Base-by-base conservation (phyloP, 1,139 yeast genomes). In the Geotrichum candidum region DNA sequence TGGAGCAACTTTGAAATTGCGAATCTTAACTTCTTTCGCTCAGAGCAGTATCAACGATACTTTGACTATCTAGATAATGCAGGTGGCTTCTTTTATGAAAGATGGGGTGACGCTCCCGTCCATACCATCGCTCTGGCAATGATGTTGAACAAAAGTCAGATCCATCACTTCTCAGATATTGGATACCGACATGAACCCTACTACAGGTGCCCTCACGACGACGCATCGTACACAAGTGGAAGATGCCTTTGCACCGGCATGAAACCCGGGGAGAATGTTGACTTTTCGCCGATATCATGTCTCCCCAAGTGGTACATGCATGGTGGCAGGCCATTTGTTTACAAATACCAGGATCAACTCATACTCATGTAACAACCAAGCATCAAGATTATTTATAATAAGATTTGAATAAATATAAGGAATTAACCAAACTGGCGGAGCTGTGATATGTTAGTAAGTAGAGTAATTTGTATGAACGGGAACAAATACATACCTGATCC, bases 71-170 rank as follows among this genome's bases (percentile, higher is more conserved):
- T 92, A 61, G 95, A 90, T 70, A 65, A 77, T 56, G 75, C 85
- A 0, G 96, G 96, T 1, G 97, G 97, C 0, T 91, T 92, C 70
- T 88, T 88, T 73, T 90, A 90, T 71, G 78, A 77, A 74, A 78
- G 99, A 67, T 94, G 98, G 99, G 99, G 99, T 3, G 99, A 94
- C 76, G 98, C 98, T 0, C 98, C 99, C 0, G 96, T 94, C 5
- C 98, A 94, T 73, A 81, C 96, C 0, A 82, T 92, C 45, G 98
- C 85, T 0, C 83, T 86, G 4, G 76, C 86, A 1, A 73, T 92
- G 46, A 75, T 94, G 59, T 78, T 90, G 61, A 90, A 88, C 69
- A 83, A 80, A 64, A 74, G 83, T 54, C 84, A 87, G 68, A 82
- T 94, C 58, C 92, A 89, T 69, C 96, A 91, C 74, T 92, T 94